phyloP scores from a whole-genome alignment of 257 asterid genomes.

The Paulownia fortunei region DNA sequence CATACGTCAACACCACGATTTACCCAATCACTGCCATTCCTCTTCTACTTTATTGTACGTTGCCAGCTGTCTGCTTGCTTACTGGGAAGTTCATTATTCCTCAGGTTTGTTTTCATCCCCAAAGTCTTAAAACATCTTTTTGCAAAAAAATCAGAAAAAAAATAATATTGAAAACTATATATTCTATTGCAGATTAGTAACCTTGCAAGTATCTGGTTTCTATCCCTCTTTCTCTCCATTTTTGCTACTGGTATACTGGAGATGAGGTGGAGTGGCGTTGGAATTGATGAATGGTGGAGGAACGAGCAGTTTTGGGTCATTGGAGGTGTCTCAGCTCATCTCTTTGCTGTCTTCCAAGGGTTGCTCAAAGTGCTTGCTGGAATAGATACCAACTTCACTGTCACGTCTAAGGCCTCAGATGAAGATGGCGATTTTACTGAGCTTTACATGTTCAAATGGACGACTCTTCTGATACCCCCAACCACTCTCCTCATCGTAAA shows the following conservation, averaged over 20 bases:
- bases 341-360: constrained; percentile 94
- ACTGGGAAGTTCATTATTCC: constrained; percentile 97
- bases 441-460: constrained; percentile 98
- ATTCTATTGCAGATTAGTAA: constrained; percentile 78
- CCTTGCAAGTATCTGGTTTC: constrained; percentile 93
- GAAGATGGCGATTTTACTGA: constrained; percentile 92
- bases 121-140: not conserved
- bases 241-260: constrained; percentile 96
- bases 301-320: constrained; percentile 99
- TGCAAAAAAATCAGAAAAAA: not conserved
- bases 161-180: not conserved
- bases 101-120: constrained; percentile 58
- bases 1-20: constrained; percentile 91
- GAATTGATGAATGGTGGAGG: constrained; percentile 99
- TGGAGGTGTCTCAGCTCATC: constrained; percentile 94
- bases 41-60: constrained; percentile 76
- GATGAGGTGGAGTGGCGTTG: constrained; percentile 98
- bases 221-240: constrained; percentile 92
- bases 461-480: constrained; percentile 90
- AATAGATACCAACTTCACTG: constrained; percentile 94
- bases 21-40: constrained; percentile 94
- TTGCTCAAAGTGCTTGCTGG: constrained; percentile 97
- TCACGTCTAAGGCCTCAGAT: constrained; percentile 92
- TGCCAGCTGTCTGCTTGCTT: constrained; percentile 95
- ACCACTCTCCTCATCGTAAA: constrained; percentile 89